Evolutionary conservation across 495 filamentous ascomycete species (phyloP).

Genomic region (Xylaria nigripes): DNA sequence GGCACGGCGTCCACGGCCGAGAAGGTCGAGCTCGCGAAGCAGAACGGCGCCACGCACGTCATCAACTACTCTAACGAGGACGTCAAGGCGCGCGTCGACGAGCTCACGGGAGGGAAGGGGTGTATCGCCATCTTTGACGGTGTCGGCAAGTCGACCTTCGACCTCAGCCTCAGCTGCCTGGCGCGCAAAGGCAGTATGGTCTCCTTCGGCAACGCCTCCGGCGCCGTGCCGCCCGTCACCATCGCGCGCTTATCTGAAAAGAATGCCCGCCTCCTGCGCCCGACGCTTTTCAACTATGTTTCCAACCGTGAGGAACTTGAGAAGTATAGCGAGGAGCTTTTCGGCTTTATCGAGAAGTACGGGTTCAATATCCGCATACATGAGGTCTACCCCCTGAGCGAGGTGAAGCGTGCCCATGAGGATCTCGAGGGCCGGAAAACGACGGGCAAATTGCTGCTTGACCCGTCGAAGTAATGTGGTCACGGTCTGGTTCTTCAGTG

Average conservation of each 20-base stretch:
- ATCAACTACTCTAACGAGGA: constrained; percentile 65
- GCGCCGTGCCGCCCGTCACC: constrained; percentile 66
- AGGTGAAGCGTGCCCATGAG: constrained; percentile 64
- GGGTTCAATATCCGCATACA: constrained; percentile 70
- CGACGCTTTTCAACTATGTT: constrained; percentile 67
- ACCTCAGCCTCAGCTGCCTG: constrained; percentile 67
- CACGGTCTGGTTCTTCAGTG: neutral
- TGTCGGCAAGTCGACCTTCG: constrained; percentile 83
- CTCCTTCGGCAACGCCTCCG: constrained; percentile 80
- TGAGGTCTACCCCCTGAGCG: constrained; percentile 70
- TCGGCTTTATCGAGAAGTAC: constrained; percentile 57
- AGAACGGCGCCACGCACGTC: constrained; percentile 60
- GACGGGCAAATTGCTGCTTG: constrained; percentile 67
- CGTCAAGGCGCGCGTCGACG: constrained; percentile 55
- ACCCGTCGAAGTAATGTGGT: constrained; percentile 22
- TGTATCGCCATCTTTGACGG: constrained; percentile 81
- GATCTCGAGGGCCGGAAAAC: constrained; percentile 80
- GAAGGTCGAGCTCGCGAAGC: constrained; percentile 63
- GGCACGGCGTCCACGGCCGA: constrained; percentile 68
- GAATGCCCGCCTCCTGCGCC: constrained; percentile 72
- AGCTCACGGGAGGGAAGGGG: constrained; percentile 63
- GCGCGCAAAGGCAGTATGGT: constrained; percentile 77
- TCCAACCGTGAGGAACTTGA: constrained; percentile 68
- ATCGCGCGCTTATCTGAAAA: constrained; percentile 63
- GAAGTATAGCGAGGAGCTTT: constrained; percentile 63